Conservation (phyloP, 495 filamentous ascomycete species). For the Penicillium manginii region DNA sequence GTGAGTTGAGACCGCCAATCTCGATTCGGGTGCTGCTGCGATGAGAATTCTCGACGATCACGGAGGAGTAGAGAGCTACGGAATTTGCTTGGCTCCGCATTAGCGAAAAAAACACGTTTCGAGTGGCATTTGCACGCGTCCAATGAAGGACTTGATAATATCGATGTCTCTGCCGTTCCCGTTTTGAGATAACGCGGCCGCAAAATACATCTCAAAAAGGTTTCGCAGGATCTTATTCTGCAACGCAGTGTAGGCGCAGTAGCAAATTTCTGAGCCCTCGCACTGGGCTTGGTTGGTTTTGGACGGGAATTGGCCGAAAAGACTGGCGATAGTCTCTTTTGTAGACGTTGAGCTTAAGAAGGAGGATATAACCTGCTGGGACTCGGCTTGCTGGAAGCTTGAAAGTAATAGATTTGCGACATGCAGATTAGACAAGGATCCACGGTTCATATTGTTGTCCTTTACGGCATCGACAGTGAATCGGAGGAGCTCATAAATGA, state of each 20-base stretch:
- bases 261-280: constrained; percentile 24
- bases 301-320: constrained; percentile 30
- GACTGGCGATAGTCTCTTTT: constrained; percentile 22
- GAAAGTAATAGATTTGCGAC: constrained; percentile 30
- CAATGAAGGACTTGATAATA: constrained; percentile 22
- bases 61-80: constrained; percentile 13
- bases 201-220: constrained; percentile 33
- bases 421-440: constrained; percentile 23
- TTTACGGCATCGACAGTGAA: constrained; percentile 30
- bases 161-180: constrained; percentile 11
- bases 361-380: constrained; percentile 9
- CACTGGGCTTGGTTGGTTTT: constrained; percentile 24
- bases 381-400: constrained; percentile 24
- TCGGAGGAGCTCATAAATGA: constrained; percentile 27
- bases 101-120: constrained; percentile 26
- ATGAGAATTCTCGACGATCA: constrained; percentile 13
- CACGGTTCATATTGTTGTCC: background rate
- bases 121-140: constrained; percentile 18
- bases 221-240: constrained; percentile 39
- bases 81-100: constrained; percentile 14
- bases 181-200: constrained; percentile 20
- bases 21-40: constrained; percentile 21
- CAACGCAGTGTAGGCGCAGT: constrained; percentile 16
- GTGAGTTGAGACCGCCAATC: constrained; percentile 52
- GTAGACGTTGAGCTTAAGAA: constrained; percentile 15